A percentile compares a stretch with the other conserved stretches of the same genome.
Conservation (phyloP, 805 yeast species). For the Kodamaea kaohsiungensis region DNA sequence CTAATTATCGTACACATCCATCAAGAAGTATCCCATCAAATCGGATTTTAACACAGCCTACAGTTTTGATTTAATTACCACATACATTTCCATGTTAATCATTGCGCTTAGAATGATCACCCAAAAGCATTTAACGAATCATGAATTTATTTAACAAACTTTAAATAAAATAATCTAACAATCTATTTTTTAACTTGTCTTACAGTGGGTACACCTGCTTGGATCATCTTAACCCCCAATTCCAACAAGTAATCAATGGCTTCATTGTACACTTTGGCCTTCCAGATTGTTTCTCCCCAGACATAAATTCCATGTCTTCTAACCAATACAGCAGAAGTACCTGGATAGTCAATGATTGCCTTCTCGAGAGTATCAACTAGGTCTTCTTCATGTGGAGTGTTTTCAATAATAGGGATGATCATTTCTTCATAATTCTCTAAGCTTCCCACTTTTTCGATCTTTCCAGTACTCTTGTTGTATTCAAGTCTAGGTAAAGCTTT, state of each 20-base stretch:
- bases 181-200: too few relatives aligned
- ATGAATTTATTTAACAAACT: background rate
- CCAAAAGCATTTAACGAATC: background rate
- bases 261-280: constrained; percentile 90
- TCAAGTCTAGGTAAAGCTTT: constrained; percentile 76
- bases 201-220: constrained; percentile 58
- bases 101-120: background rate
- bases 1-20: too few relatives aligned
- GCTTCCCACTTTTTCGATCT: constrained; percentile 62
- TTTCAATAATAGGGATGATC: constrained; percentile 87
- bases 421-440: constrained; percentile 72
- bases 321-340: constrained; percentile 82
- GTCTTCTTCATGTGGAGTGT: constrained; percentile 86
- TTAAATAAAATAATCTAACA: background rate
- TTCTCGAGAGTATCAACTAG: constrained; percentile 63
- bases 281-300: constrained; percentile 94
- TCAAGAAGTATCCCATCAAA: too few relatives aligned
- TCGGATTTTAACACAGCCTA: too few relatives aligned
- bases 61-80: too few relatives aligned
- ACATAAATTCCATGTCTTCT: constrained; percentile 93
- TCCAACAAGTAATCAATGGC: constrained; percentile 89
- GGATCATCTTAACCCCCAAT: constrained; percentile 79
- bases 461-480: constrained; percentile 28
- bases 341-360: constrained; percentile 71
- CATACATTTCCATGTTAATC: too few relatives aligned